Conservation (phyloP, 768 basidiomycete genomes). For the Tulasnella sp. region DNA sequence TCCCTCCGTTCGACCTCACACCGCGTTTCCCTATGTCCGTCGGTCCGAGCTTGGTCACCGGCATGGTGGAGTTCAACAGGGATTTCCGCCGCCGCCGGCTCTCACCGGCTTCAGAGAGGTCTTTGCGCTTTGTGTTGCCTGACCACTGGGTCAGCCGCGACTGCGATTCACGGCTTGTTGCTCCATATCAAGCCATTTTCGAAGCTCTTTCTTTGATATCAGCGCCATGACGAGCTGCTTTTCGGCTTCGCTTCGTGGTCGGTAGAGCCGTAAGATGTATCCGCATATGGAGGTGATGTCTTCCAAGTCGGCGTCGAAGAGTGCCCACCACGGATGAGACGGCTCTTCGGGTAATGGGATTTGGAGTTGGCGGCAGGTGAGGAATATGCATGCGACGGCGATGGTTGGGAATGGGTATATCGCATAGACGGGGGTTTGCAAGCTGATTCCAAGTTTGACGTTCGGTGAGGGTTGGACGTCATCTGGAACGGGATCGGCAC, state of each 20-base stretch:
- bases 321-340: constrained; percentile 83
- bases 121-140: no score
- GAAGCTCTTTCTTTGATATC: constrained; percentile 70
- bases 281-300: constrained; percentile 84
- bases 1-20: no score
- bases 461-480: constrained; percentile 24
- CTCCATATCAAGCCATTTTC: constrained; percentile 67
- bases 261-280: constrained; percentile 78
- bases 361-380: constrained; percentile 65
- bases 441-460: constrained; percentile 45
- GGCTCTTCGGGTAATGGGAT: constrained; percentile 70
- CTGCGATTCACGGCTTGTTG: not conserved
- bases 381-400: constrained; percentile 83
- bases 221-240: constrained; percentile 39
- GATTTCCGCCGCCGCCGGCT: no score
- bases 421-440: constrained; percentile 91
- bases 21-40: no score
- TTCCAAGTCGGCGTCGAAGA: constrained; percentile 89
- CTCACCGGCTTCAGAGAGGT: no score
- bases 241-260: constrained; percentile 44
- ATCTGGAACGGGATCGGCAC: constrained; percentile 38
- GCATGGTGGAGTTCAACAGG: no score
- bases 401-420: constrained; percentile 86
- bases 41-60: no score
- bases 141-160: not conserved